A percentile compares a stretch with the other conserved stretches of the same genome.
These are phyloP conservation scores for Aquanectria penicillioides DNA, from an alignment of 2,329 filamentous ascomycete genomes.

Conservation along the genomic window DNA sequence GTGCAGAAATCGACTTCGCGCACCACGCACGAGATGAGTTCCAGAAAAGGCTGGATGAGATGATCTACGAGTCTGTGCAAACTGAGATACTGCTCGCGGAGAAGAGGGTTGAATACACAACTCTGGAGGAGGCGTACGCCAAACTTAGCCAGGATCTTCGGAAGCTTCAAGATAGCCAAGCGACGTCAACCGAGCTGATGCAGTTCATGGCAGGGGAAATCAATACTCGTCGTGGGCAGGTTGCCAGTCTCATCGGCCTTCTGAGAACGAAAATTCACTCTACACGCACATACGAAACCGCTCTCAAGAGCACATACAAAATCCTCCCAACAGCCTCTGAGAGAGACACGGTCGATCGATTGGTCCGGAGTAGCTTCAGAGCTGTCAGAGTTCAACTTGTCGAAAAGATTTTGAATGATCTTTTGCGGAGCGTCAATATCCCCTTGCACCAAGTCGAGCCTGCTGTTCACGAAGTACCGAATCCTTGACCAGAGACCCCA, in stretches of 20 bases:
- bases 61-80: neutral
- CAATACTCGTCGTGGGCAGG: neutral
- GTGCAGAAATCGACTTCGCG: no score
- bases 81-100: neutral
- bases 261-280: constrained; percentile 5
- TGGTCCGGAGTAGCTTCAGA: neutral
- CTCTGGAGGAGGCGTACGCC: neutral
- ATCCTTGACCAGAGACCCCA: neutral
- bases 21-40: no score
- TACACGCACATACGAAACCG: constrained; percentile 2
- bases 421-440: neutral
- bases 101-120: neutral
- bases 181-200: neutral
- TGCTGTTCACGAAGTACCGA: neutral
- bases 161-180: neutral
- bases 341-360: neutral
- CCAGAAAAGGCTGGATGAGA: neutral
- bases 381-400: neutral
- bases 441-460: neutral
- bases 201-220: neutral
- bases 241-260: constrained; percentile 3
- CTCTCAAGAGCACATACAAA: constrained; percentile 19
- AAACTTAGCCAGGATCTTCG: neutral
- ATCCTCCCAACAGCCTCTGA: constrained; percentile 2
- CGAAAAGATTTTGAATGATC: neutral